phyloP scores from a whole-genome alignment of 2,329 filamentous ascomycete genomes.

The Monosporascus sp. region DNA sequence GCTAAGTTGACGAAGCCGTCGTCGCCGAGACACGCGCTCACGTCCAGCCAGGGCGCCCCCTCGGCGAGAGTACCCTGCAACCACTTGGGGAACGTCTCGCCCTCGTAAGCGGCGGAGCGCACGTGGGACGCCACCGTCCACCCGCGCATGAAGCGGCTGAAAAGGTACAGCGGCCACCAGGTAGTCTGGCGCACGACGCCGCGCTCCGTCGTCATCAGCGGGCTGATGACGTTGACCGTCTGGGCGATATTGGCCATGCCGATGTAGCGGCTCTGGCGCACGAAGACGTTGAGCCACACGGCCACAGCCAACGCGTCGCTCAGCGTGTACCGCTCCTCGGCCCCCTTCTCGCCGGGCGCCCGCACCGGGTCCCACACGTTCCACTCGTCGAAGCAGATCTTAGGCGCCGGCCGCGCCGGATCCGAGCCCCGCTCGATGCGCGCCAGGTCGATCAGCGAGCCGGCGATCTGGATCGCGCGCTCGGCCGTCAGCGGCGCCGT shows the following conservation, averaged over 20 bases:
- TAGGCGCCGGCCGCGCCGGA: constrained; percentile 53
- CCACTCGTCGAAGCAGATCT: constrained; percentile 81
- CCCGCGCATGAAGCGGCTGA: constrained; percentile 68
- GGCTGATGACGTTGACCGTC: constrained; percentile 71
- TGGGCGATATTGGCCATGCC: constrained; percentile 79
- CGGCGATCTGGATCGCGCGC: constrained; percentile 66
- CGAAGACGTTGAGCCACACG: constrained; percentile 70
- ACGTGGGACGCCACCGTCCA: constrained; percentile 63
- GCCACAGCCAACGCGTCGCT: constrained; percentile 71
- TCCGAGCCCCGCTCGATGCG: constrained; percentile 62
- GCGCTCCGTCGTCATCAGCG: constrained; percentile 62
- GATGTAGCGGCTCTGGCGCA: constrained; percentile 64
- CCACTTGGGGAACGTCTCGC: constrained; percentile 61
- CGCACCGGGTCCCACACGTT: constrained; percentile 74
- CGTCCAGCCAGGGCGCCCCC: constrained; percentile 62
- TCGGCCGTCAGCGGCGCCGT: constrained; percentile 65
- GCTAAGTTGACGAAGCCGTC: constrained; percentile 59
- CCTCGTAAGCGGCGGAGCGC: constrained; percentile 56
- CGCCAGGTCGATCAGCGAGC: constrained; percentile 65
- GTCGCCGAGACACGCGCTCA: constrained; percentile 53
- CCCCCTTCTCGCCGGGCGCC: constrained; percentile 65
- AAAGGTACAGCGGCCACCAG: constrained; percentile 69
- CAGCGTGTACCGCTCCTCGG: constrained; percentile 68
- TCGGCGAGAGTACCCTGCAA: constrained; percentile 55
- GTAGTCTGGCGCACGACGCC: constrained; percentile 66